phyloP scores from a whole-genome alignment of 129 eudicot species.

The Helianthus tuberosus region DNA sequence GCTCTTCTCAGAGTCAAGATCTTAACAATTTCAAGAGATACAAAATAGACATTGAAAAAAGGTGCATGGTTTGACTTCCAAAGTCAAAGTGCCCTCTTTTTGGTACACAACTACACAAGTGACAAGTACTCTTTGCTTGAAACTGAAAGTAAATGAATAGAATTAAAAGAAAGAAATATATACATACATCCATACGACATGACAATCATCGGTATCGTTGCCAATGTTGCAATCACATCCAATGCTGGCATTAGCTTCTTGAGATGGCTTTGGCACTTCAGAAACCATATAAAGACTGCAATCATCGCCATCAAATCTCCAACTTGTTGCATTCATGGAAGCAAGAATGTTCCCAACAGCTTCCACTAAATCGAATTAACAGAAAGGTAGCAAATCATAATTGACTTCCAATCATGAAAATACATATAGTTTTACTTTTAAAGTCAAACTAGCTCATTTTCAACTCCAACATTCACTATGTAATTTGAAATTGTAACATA shows the following conservation, averaged over 20 bases:
- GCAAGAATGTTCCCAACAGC: conserved; percentile 56
- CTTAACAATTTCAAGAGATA: background rate
- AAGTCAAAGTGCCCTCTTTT: conserved; percentile 21
- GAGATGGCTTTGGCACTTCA: conserved; percentile 29
- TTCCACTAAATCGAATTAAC: conserved; percentile 42
- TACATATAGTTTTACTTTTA: background rate
- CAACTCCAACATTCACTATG: conserved; percentile 6
- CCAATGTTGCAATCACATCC: conserved; percentile 66
- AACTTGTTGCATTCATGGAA: conserved; percentile 72
- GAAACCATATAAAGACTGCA: conserved; percentile 56
- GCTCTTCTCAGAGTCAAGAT: background rate
- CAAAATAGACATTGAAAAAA: background rate
- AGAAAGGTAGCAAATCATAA: too few species aligned
- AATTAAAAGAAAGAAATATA: conserved; percentile 30
- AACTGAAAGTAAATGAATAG: background rate
- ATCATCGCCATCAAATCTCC: conserved; percentile 59
- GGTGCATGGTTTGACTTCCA: conserved; percentile 11
- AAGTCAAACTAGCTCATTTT: background rate
- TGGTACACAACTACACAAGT: background rate
- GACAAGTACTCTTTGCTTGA: background rate
- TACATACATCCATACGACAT: conserved; percentile 77
- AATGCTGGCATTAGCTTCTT: conserved; percentile 49
- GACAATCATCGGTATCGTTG: conserved; percentile 55
- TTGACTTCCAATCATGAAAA: background rate
- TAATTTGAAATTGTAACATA: background rate